Evolutionary conservation across 352 stramenopile species (phyloP).

Genomic region (Albugo laibachii): DNA sequence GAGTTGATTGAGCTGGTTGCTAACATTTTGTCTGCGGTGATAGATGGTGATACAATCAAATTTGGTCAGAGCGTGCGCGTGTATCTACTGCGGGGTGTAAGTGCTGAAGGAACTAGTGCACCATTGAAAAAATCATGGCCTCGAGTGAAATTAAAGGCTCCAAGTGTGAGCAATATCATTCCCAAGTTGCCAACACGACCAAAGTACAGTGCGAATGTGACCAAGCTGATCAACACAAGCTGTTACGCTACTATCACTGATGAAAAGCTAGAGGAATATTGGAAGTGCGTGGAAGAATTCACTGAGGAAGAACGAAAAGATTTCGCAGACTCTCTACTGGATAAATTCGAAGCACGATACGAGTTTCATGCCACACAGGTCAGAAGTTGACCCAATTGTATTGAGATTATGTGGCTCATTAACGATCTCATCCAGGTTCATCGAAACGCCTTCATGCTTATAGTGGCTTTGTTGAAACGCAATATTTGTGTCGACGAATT

Average conservation of each 20-base stretch:
- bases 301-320: constrained; percentile 48
- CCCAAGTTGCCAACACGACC: constrained; percentile 40
- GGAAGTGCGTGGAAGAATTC: constrained; percentile 47
- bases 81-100: constrained; percentile 63
- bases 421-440: constrained; percentile 24
- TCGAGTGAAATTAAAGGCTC: constrained; percentile 46
- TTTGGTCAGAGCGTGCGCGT: constrained; percentile 76
- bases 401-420: not conserved
- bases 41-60: constrained; percentile 69
- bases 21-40: not conserved
- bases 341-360: constrained; percentile 66
- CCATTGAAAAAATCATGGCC: constrained; percentile 69
- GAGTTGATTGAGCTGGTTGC: not conserved
- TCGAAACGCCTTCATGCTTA: constrained; percentile 47
- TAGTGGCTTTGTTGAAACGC: constrained; percentile 49
- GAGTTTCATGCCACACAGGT: constrained; percentile 68
- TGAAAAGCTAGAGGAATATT: constrained; percentile 49
- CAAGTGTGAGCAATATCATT: constrained; percentile 40
- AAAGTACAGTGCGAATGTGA: constrained; percentile 27
- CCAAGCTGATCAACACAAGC: constrained; percentile 72
- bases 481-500: constrained; percentile 64
- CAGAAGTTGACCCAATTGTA: not conserved
- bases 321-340: constrained; percentile 57
- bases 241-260: constrained; percentile 54
- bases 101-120: constrained; percentile 32